These are phyloP conservation scores for Zalaria obscura DNA, from an alignment of 2,329 filamentous ascomycete genomes.

Conservation along the genomic window DNA sequence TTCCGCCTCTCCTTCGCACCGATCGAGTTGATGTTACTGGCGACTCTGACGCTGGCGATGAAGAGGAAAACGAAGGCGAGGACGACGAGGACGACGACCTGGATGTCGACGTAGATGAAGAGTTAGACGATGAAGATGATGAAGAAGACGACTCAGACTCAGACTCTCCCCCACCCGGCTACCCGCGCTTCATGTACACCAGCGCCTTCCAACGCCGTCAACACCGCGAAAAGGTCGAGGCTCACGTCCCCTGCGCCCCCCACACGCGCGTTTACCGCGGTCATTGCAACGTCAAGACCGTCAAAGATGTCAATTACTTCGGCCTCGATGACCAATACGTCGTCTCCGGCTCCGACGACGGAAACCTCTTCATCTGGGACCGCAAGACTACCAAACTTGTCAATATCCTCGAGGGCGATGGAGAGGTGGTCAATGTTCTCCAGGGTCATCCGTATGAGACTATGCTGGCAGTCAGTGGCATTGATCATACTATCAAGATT, in stretches of 20 bases:
- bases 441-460: slow-evolving; percentile 56
- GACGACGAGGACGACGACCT: slow-evolving; percentile 14
- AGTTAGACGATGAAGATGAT: slow-evolving; percentile 12
- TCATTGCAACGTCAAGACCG: slow-evolving; percentile 53
- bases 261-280: slow-evolving; percentile 46
- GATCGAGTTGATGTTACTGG: slow-evolving; percentile 4
- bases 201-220: slow-evolving; percentile 34
- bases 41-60: slow-evolving; percentile 4
- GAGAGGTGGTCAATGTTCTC: slow-evolving; percentile 56
- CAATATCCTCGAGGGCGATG: slow-evolving; percentile 52
- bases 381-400: slow-evolving; percentile 45
- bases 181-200: slow-evolving; percentile 26
- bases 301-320: slow-evolving; percentile 58
- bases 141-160: slow-evolving; percentile 23
- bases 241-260: slow-evolving; percentile 38
- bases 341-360: slow-evolving; percentile 51
- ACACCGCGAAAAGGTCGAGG: slow-evolving; percentile 37
- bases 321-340: slow-evolving; percentile 55
- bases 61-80: slow-evolving; percentile 12
- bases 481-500: slow-evolving; percentile 55
- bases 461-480: slow-evolving; percentile 50
- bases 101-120: slow-evolving; percentile 10
- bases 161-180: slow-evolving; percentile 16
- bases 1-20: slow-evolving; percentile 1
- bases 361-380: slow-evolving; percentile 57